phyloP scores from a whole-genome alignment of 2,329 filamentous ascomycete species.

The Moelleriella libera region DNA sequence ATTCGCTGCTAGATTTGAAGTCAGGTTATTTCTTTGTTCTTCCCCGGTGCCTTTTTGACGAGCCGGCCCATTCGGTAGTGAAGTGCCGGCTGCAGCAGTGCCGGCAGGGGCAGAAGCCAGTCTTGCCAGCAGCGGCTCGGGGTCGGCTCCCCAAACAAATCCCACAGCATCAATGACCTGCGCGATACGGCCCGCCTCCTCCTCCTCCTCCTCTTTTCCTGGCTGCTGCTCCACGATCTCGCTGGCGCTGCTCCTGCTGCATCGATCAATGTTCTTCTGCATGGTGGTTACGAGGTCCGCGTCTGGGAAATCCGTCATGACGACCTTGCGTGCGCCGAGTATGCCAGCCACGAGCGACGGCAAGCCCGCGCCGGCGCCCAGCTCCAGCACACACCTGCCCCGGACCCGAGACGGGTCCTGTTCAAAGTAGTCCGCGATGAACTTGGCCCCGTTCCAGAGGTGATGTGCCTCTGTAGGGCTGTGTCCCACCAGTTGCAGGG shows the following conservation, averaged over 20 bases:
- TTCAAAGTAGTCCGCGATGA: slow-evolving; percentile 68
- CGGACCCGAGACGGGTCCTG: slow-evolving; percentile 47
- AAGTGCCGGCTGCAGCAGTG: slow-evolving; percentile 9
- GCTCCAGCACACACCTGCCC: slow-evolving; percentile 63
- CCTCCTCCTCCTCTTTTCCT: too few species aligned
- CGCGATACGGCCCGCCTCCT: slow-evolving; percentile 12
- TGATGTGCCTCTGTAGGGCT: slow-evolving; percentile 83
- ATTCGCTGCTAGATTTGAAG: too few species aligned
- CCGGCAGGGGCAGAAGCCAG: slow-evolving; percentile 18
- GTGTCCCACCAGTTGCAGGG: slow-evolving; percentile 69
- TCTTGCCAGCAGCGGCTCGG: slow-evolving; percentile 41
- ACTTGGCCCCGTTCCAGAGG: slow-evolving; percentile 80
- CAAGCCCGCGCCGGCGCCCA: slow-evolving; percentile 78
- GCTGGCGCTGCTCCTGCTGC: slow-evolving; percentile 13
- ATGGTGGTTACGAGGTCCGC: slow-evolving; percentile 70
- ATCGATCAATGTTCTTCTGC: slow-evolving; percentile 55
- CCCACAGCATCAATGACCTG: slow-evolving; percentile 45
- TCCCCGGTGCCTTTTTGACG: too few species aligned
- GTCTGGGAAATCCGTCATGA: slow-evolving; percentile 85
- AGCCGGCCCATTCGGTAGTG: too few species aligned
- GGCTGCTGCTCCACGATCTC: slow-evolving; percentile 15
- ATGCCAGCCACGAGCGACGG: slow-evolving; percentile 66
- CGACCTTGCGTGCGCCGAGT: slow-evolving; percentile 53
- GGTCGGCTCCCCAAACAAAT: slow-evolving; percentile 69
- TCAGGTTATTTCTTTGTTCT: too few species aligned